Conservation (phyloP, 305 asterid genomes). For the Solanum aculeatissimum region DNA sequence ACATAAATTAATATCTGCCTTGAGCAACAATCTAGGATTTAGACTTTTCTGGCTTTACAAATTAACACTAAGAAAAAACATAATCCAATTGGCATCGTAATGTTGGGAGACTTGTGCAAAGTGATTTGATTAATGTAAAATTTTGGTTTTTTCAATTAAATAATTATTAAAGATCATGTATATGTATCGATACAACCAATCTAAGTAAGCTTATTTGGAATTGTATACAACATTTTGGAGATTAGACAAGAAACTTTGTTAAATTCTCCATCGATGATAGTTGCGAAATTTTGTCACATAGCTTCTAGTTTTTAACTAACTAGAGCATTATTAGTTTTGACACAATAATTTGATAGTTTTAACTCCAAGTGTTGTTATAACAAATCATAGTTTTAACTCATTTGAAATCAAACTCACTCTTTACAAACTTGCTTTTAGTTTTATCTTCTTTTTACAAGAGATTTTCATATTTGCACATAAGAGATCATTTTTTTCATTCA, state of each 20-base stretch:
- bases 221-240: not conserved
- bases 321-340: not conserved
- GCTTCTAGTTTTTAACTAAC: not conserved
- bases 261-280: not conserved
- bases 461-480: not conserved
- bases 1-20: not conserved
- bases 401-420: not conserved
- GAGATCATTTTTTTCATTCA: not conserved
- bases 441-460: not conserved
- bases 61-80: not conserved
- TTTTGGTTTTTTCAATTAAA: not conserved
- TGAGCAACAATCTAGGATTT: not conserved
- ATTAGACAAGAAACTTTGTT: not conserved
- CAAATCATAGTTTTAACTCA: not conserved
- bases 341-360: not conserved
- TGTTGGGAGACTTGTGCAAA: too few relatives aligned
- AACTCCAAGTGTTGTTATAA: too few relatives aligned
- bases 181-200: not conserved
- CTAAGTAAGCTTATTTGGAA: not conserved
- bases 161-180: not conserved
- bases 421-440: not conserved
- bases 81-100: not conserved
- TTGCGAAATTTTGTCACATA: not conserved
- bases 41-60: not conserved
- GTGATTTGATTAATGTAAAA: not conserved